Conservation (phyloP, 441 rosid species). For the Euphorbia celastroides region DNA sequence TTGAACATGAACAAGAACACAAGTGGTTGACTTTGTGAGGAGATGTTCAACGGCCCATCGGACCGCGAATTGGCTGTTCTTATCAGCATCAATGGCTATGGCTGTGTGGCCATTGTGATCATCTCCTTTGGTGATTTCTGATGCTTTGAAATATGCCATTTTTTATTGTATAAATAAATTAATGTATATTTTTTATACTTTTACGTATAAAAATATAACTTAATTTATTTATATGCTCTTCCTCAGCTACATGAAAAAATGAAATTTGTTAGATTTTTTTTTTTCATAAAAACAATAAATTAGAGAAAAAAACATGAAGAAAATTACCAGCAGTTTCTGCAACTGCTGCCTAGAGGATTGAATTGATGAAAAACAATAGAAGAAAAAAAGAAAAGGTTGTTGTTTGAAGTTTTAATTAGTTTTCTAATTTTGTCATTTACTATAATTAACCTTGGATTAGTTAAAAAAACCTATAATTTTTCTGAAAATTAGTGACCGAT, state of each 20-base stretch:
- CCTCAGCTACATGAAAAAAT: not conserved
- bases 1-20: slow-evolving; percentile 54
- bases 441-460: not conserved
- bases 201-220: not conserved
- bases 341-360: not conserved
- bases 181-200: too few relatives aligned
- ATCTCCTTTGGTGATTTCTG: not conserved
- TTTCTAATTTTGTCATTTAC: not conserved
- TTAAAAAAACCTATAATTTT: not conserved
- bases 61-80: slow-evolving; percentile 62
- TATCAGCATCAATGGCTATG: slow-evolving; percentile 56
- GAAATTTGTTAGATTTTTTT: not conserved
- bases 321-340: not conserved
- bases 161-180: not conserved
- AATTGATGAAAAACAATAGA: not conserved
- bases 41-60: slow-evolving; percentile 70
- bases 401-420: not conserved
- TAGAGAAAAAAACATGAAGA: not conserved
- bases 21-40: slow-evolving; percentile 19
- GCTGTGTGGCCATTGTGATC: slow-evolving; percentile 28
- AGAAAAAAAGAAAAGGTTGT: not conserved
- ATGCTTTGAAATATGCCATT: not conserved
- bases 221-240: not conserved
- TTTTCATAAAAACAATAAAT: not conserved
- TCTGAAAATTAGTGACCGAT: too few relatives aligned